These are phyloP conservation scores for Sphagnum fallax DNA, from an alignment of 228 moss, liverwort and hornwort genomes.

Conservation along the genomic window DNA sequence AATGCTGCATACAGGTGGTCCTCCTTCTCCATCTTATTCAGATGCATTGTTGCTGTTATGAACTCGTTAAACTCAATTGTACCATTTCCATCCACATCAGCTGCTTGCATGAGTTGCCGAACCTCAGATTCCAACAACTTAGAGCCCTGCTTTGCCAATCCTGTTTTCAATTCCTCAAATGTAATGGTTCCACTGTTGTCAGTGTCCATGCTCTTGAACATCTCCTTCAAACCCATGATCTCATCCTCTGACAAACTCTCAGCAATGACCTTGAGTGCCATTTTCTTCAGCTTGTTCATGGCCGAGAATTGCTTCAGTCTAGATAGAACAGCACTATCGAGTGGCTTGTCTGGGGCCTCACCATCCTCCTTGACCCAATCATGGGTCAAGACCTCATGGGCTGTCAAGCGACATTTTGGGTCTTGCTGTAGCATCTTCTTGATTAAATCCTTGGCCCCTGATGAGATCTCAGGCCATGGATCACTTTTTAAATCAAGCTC, in stretches of 20 bases:
- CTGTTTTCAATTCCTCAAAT: conserved; percentile 72
- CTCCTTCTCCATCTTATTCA: conserved; percentile 84
- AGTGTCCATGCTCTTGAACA: conserved; percentile 79
- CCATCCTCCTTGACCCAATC: conserved; percentile 87
- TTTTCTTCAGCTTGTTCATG: conserved; percentile 93
- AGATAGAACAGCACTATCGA: conserved; percentile 78
- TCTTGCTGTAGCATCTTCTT: conserved; percentile 69
- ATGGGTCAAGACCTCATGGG: conserved; percentile 72
- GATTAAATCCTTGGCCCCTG: conserved; percentile 71
- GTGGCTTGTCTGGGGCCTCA: conserved; percentile 74
- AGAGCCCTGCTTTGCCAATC: conserved; percentile 73
- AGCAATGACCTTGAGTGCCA: conserved; percentile 84
- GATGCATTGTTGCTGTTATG: conserved; percentile 78
- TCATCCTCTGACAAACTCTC: conserved; percentile 86
- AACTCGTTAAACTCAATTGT: conserved; percentile 86
- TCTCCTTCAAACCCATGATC: conserved; percentile 76
- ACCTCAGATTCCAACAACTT: conserved; percentile 67
- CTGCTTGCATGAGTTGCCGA: conserved; percentile 79
- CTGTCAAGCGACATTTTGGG: conserved; percentile 54
- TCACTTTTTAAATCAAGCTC: conserved; percentile 73
- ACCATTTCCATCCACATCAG: conserved; percentile 81
- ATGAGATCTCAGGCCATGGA: conserved; percentile 77
- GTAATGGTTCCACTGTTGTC: conserved; percentile 89
- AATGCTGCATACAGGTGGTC: conserved; percentile 81
- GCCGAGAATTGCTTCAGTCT: conserved; percentile 86